Base-by-base conservation (phyloP, 768 basidiomycete species). In the Tricholoma bakamatsutake region DNA sequence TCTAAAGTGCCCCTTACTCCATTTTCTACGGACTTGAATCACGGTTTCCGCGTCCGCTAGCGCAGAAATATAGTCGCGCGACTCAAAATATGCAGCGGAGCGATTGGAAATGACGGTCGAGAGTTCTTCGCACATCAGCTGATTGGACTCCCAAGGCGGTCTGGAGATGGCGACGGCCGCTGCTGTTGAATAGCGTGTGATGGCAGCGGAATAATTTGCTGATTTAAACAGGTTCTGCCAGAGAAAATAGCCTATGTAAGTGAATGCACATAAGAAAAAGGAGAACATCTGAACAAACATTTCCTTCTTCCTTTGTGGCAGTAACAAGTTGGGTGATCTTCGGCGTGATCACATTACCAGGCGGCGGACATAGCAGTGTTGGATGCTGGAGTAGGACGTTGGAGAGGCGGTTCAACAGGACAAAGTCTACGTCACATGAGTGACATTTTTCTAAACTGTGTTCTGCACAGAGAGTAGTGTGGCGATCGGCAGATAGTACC, bases 1-100 rank as follows among this genome's bases (percentile, higher is more conserved):
- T 56, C 97, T 80, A 77, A 97, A 97, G 69, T 98, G 91, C 0
- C 94, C 97, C 66, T 98, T 99, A 63, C 89, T 83, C 95, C 96
- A 98, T 45, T 84, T 85, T 54, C 85, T 78, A 64, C 93, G 89
- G 51, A 97, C 73, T 59, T 81, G 71, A 40, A 97, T 87, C 64
- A 98, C 93, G 1, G 86, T 85, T 55, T 98, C 94, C 0, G 97
- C 94, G 65, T 99, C 97, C 27, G 85, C 85, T 7, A 95, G 73
- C 4, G 93, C 88, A 21, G 82, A 80, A 50, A 92, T 77, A 62
- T 76, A 87, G 69, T 95, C 91, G 9, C 82, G 83, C 12, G 82
- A 72, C 59, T 90, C 90, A 55, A 83, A 81, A 70, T 87, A 87
- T 7, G 97, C 88, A 0, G 94, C 92, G 13, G 92, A 91, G 51